phyloP scores from a whole-genome alignment of 2,329 filamentous ascomycete species.

The Colletotrichum trifolii region DNA sequence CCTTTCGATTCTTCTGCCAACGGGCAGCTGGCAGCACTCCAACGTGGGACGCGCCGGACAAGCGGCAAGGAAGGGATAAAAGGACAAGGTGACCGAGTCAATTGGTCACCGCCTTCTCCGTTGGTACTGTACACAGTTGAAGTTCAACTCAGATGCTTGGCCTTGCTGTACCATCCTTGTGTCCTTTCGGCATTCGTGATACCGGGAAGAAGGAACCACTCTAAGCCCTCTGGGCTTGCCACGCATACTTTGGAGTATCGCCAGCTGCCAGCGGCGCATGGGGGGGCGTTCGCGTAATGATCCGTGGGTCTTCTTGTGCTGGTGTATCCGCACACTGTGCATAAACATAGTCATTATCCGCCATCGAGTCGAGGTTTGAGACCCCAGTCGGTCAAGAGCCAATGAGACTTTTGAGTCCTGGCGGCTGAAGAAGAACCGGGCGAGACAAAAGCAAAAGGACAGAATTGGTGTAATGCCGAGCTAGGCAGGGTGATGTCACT shows the following conservation, averaged over 20 bases:
- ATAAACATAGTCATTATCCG: too few relatives aligned
- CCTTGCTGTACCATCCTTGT: constrained; percentile 1
- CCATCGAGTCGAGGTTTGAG: constrained; percentile 1
- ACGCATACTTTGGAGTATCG: neutral
- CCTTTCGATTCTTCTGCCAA: neutral
- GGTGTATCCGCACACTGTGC: neutral
- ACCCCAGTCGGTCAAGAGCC: neutral
- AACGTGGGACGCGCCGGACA: neutral
- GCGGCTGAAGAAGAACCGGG: constrained; percentile 6
- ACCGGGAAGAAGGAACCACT: constrained; percentile 6
- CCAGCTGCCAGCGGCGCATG: constrained; percentile 23
- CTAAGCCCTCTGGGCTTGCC: neutral
- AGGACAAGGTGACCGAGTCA: constrained; percentile 11
- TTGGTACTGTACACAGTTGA: neutral
- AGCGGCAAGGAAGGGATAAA: constrained; percentile 8
- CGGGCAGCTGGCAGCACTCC: neutral
- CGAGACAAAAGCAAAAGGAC: constrained; percentile 9
- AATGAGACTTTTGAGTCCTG: constrained; percentile 3
- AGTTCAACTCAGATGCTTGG: neutral
- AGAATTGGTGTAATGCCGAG: constrained; percentile 11
- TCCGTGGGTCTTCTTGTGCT: constrained; percentile 27
- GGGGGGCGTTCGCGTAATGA: constrained; percentile 29
- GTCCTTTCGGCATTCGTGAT: constrained; percentile 18
- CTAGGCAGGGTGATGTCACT: constrained; percentile 29
- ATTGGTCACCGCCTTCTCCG: constrained; percentile 8